A percentile compares a stretch with the other conserved stretches of the same genome.
Conservation (phyloP, 352 stramenopile genomes). For the Saprolegnia diclina region DNA sequence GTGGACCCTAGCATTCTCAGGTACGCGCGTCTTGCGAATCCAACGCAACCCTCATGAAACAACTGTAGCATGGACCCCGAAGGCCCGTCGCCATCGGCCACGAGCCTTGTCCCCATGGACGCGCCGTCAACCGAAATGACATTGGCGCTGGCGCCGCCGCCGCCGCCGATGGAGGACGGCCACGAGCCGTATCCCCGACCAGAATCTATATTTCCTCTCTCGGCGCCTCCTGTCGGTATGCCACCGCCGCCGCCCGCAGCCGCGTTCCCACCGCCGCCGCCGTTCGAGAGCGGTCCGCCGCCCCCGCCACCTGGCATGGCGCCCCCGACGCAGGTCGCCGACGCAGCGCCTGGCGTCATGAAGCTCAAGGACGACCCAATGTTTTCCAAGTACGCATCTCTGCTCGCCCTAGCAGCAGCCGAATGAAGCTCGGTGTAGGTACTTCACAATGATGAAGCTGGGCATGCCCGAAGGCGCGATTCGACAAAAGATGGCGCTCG, state of each 20-base stretch:
- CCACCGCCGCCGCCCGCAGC: constrained; percentile 42
- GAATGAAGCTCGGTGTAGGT: constrained; percentile 44
- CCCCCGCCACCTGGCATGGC: neutral
- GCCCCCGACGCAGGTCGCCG: constrained; percentile 5
- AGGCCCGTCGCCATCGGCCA: constrained; percentile 60
- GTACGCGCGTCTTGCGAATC: constrained; percentile 23
- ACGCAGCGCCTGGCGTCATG: constrained; percentile 34
- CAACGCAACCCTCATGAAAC: neutral
- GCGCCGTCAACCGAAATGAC: constrained; percentile 1
- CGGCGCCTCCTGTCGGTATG: constrained; percentile 41
- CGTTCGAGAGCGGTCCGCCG: neutral
- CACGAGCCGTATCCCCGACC: constrained; percentile 23
- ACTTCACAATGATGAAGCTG: constrained; percentile 82
- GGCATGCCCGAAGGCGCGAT: constrained; percentile 73
- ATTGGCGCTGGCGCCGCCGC: neutral
- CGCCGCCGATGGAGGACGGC: constrained; percentile 26
- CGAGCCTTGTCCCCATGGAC: neutral
- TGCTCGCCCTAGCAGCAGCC: too few species aligned
- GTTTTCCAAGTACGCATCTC: constrained; percentile 53
- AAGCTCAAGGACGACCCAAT: constrained; percentile 77
- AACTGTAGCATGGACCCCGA: constrained; percentile 65
- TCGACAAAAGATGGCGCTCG: constrained; percentile 75
- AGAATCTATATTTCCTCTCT: constrained; percentile 16
- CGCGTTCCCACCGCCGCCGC: neutral
- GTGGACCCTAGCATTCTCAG: constrained; percentile 54